These are phyloP conservation scores for Penicillium sp. DNA, from an alignment of 2,329 filamentous ascomycete genomes.

Conservation along the genomic window DNA sequence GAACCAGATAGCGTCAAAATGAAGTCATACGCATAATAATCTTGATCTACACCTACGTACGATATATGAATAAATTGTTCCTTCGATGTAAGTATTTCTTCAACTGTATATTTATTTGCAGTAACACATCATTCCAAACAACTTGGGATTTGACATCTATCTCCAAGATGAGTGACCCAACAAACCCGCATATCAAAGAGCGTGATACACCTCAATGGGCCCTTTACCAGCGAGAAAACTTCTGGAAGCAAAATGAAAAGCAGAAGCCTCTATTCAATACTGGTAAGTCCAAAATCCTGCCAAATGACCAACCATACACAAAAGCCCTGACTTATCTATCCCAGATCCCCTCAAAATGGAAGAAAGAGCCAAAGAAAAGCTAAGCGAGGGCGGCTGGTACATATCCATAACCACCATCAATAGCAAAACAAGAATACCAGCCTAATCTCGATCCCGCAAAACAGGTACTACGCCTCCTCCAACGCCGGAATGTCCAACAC, in stretches of 20 bases:
- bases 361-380: conserved; percentile 54
- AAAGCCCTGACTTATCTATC: not conserved
- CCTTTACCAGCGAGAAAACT: conserved; percentile 56
- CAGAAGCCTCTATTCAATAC: conserved; percentile 54
- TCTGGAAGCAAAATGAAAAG: conserved; percentile 55
- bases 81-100: no score
- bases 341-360: conserved; percentile 58
- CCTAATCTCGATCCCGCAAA: not conserved
- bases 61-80: no score
- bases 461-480: conserved; percentile 37
- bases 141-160: not conserved
- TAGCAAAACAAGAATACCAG: not conserved
- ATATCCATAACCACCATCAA: not conserved
- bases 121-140: not conserved
- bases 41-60: not conserved
- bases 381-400: conserved; percentile 58
- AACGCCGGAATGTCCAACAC: conserved; percentile 54
- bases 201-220: conserved; percentile 55
- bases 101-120: not conserved
- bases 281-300: conserved; percentile 27
- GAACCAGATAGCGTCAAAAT: conserved; percentile 25
- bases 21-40: conserved; percentile 28
- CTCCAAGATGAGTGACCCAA: conserved; percentile 43
- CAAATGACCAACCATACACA: not conserved
- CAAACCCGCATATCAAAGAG: conserved; percentile 52